These are phyloP conservation scores for Prunus persica DNA, from an alignment of 306 rosid genomes.

Conservation along the genomic window Prunus_persica_NCBIv2 NC_034009.1:5549001-5549500, in stretches of 20 bases:
- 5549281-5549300: neutral
- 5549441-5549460: neutral
- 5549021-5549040: neutral
- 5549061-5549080: too few species aligned
- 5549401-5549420: neutral
- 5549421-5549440: neutral
- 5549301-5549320: neutral
- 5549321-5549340: too few species aligned
- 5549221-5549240: neutral
- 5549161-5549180: neutral
- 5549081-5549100: too few species aligned
- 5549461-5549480: neutral
- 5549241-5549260: neutral
- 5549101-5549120: too few species aligned
- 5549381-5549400: neutral
- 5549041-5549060: neutral
- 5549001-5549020: neutral
- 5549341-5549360: neutral
- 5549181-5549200: neutral
- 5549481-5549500: neutral
- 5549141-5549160: neutral
- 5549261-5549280: neutral
- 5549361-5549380: neutral
- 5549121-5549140: neutral
- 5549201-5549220: neutral